A percentile compares a stretch with the other conserved stretches of the same genome.
Conservation (phyloP, 2,329 filamentous ascomycete species). For the Pseudogymnoascus verrucosus region DNA sequence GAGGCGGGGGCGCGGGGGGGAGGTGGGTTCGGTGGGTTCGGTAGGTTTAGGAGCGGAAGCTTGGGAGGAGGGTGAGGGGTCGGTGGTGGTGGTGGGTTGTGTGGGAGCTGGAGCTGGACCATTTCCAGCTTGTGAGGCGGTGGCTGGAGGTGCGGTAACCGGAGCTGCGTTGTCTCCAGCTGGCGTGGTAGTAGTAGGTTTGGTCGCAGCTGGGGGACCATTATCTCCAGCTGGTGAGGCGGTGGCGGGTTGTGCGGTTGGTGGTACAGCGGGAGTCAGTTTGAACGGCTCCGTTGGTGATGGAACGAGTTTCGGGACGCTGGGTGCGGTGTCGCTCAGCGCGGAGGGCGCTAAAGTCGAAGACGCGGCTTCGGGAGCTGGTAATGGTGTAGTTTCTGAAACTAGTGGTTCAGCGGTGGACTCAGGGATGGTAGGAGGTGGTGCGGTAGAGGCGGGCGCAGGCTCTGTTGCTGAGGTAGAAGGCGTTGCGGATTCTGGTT, state of each 20-base stretch:
- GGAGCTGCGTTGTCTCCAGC: not conserved
- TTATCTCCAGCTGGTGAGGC: not conserved
- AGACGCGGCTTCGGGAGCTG: not conserved
- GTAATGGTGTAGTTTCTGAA: not conserved
- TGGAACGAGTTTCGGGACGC: not conserved
- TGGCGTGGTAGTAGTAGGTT: not conserved
- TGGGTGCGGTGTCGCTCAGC: not conserved
- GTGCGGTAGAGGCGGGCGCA: not conserved
- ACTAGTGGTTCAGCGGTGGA: too few species aligned
- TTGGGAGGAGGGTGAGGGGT: too few species aligned
- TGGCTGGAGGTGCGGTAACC: too few species aligned
- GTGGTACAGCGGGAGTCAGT: not conserved
- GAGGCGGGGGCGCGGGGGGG: not conserved
- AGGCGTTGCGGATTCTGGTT: not conserved
- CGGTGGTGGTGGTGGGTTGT: not conserved
- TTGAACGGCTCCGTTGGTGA: not conserved
- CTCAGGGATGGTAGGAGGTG: constrained; percentile 11
- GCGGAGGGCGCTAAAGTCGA: not conserved
- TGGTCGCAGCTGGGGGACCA: not conserved
- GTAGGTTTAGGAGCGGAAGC: too few species aligned
- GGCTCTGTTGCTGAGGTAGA: not conserved
- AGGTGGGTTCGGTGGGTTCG: not conserved
- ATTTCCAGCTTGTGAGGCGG: not conserved
- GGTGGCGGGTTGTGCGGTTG: not conserved
- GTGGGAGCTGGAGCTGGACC: not conserved